A percentile compares a stretch with the other conserved stretches of the same genome.
Evolutionary conservation across 192 early-diverging fungal species (phyloP).

Genomic region (Chytriomyces sp.): DNA sequence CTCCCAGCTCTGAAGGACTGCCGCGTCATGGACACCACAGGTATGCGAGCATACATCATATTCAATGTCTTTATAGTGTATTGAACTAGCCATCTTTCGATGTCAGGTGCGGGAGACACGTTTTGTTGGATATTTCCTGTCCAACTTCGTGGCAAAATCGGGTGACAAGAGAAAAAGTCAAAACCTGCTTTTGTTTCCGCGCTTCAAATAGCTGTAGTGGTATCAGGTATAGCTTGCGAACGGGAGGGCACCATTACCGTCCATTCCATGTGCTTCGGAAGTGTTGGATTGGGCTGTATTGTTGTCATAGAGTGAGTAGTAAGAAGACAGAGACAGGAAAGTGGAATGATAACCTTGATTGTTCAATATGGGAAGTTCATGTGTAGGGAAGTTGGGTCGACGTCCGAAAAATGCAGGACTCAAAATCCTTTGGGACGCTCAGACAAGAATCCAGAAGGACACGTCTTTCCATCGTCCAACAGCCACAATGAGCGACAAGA

Average conservation of each 20-base stretch:
- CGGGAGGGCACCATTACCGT: conserved; percentile 67
- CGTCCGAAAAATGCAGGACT: too few species aligned
- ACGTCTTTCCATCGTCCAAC: too few species aligned
- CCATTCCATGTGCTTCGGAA: conserved; percentile 64
- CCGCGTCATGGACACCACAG: conserved; percentile 15
- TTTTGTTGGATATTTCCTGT: conserved; percentile 72
- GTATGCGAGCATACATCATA: not conserved
- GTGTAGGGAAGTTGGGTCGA: too few species aligned
- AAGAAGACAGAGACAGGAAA: too few species aligned
- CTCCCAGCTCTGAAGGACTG: conserved; percentile 13
- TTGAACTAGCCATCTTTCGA: conserved; percentile 64
- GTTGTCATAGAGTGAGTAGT: too few species aligned
- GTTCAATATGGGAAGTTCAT: too few species aligned
- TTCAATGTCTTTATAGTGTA: not conserved
- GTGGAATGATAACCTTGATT: too few species aligned
- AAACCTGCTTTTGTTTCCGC: conserved; percentile 49
- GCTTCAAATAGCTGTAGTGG: conserved; percentile 60
- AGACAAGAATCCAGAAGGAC: too few species aligned
- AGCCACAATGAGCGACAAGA: conserved; percentile 14
- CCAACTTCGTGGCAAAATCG: conserved; percentile 51
- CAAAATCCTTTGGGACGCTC: too few species aligned
- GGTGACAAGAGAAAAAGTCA: conserved; percentile 3
- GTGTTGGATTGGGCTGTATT: too few species aligned
- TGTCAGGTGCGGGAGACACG: conserved; percentile 48
- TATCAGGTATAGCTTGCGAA: conserved; percentile 68